These are phyloP conservation scores for Leccinum boreale DNA, from an alignment of 768 basidiomycete species.

Conservation along the genomic window DNA sequence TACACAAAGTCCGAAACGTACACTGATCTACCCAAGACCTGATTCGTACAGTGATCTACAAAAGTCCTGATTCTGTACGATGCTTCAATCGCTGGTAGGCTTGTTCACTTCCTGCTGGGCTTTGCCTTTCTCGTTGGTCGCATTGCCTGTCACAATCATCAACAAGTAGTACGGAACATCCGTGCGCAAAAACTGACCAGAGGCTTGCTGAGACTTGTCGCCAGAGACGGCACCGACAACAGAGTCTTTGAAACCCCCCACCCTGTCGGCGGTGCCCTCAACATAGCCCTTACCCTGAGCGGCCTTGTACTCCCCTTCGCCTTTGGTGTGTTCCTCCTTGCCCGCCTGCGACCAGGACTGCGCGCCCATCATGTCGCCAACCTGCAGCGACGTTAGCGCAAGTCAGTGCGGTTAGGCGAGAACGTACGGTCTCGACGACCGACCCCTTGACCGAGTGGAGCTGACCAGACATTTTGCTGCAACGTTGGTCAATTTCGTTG, in stretches of 20 bases:
- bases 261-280: conserved; percentile 44
- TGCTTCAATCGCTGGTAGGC: conserved; percentile 6
- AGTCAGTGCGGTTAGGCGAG: neutral
- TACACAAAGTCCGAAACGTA: neutral
- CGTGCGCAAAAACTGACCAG: conserved; percentile 33
- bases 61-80: neutral
- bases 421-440: conserved; percentile 31
- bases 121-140: conserved; percentile 51
- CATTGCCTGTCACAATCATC: conserved; percentile 40
- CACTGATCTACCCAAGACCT: too few relatives aligned
- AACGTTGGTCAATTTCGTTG: neutral
- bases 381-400: conserved; percentile 7
- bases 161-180: accelerated
- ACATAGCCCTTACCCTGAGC: conserved; percentile 50
- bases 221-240: conserved; percentile 55
- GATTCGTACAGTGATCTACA: neutral
- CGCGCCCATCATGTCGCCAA: conserved; percentile 44
- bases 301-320: conserved; percentile 45
- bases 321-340: conserved; percentile 47
- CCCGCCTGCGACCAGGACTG: conserved; percentile 43
- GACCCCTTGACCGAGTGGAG: conserved; percentile 39
- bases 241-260: conserved; percentile 50
- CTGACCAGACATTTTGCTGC: conserved; percentile 35
- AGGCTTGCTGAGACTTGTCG: conserved; percentile 48
- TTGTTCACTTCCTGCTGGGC: conserved; percentile 54